Evolutionary conservation across 1,284 basidiomycete genomes (phyloP).

Genomic region (Ceratobasidium sp.): DNA sequence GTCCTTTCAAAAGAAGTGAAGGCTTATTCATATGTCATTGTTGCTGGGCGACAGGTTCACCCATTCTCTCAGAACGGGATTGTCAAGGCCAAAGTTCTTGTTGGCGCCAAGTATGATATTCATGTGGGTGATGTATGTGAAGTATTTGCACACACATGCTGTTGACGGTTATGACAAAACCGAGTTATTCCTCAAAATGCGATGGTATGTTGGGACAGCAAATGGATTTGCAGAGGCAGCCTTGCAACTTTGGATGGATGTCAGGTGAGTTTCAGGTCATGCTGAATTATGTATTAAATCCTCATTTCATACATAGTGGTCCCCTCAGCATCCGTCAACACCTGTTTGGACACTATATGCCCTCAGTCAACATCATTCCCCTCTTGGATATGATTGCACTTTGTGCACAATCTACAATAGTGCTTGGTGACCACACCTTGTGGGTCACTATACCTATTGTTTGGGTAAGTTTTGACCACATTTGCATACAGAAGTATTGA

Average conservation of each 20-base stretch:
- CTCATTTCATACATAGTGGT: too few species aligned
- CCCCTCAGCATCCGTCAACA: too few species aligned
- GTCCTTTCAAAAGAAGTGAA: neutral
- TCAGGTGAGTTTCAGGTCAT: too few species aligned
- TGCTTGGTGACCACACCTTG: too few species aligned
- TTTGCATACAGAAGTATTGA: too few species aligned
- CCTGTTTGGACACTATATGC: too few species aligned
- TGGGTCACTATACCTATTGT: too few species aligned
- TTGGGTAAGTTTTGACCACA: too few species aligned
- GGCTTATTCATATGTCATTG: neutral
- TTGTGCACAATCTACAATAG: too few species aligned
- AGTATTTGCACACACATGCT: constrained; percentile 17
- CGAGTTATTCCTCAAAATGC: constrained; percentile 18
- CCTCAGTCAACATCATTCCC: too few species aligned
- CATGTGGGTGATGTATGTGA: constrained; percentile 22
- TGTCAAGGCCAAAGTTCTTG: constrained; percentile 15
- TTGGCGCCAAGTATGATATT: neutral
- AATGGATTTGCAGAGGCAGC: constrained; percentile 1
- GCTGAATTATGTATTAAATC: too few species aligned
- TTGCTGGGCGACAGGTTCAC: constrained; percentile 10
- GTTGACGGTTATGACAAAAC: neutral
- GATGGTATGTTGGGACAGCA: constrained; percentile 18
- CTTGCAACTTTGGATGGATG: constrained; percentile 15
- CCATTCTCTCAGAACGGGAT: constrained; percentile 23
- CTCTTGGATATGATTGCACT: too few species aligned